A percentile compares a stretch with the other conserved stretches of the same genome.
phyloP scores from a whole-genome alignment of 176 grass and related monocot genomes.

The Bromus sterilis region DNA sequence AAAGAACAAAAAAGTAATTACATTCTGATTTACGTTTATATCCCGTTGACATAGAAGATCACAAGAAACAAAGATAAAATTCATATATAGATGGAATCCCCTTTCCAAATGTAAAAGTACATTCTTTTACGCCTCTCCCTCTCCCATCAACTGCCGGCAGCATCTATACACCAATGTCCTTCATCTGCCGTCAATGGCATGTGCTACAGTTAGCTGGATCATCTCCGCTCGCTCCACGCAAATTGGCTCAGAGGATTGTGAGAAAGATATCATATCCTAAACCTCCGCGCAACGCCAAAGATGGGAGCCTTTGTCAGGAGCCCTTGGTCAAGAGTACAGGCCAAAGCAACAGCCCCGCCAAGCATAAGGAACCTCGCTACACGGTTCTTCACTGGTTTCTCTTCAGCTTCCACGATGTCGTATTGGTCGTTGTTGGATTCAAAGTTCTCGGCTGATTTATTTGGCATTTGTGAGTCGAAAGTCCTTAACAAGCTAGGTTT shows the following conservation, averaged over 20 bases:
- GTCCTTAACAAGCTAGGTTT: no score
- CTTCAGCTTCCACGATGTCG: constrained; percentile 52
- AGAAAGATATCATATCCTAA: constrained; percentile 16
- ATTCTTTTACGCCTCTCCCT: constrained; percentile 6
- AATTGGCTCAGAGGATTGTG: not conserved
- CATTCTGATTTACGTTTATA: not conserved
- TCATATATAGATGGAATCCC: constrained; percentile 23
- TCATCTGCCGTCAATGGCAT: constrained; percentile 16
- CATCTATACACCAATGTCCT: constrained; percentile 30
- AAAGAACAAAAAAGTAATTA: not conserved
- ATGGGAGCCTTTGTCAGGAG: constrained; percentile 78
- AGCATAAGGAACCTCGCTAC: constrained; percentile 54
- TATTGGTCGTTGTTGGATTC: constrained; percentile 8
- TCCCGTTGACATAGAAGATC: constrained; percentile 5
- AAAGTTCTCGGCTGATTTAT: no score
- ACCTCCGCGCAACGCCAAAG: constrained; percentile 61
- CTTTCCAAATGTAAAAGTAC: constrained; percentile 12
- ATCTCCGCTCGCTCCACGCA: not conserved
- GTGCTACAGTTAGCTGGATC: not conserved
- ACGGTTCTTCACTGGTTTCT: constrained; percentile 31
- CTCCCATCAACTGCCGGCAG: constrained; percentile 10
- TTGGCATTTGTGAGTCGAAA: no score
- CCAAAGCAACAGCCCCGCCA: constrained; percentile 65
- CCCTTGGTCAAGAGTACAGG: constrained; percentile 70
- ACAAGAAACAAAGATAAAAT: constrained; percentile 11